Percentiles rank a stretch among this genome's conserved stretches.
Conservation (phyloP, 768 basidiomycete genomes). For the Tylopilus rubrobrunneus region DNA sequence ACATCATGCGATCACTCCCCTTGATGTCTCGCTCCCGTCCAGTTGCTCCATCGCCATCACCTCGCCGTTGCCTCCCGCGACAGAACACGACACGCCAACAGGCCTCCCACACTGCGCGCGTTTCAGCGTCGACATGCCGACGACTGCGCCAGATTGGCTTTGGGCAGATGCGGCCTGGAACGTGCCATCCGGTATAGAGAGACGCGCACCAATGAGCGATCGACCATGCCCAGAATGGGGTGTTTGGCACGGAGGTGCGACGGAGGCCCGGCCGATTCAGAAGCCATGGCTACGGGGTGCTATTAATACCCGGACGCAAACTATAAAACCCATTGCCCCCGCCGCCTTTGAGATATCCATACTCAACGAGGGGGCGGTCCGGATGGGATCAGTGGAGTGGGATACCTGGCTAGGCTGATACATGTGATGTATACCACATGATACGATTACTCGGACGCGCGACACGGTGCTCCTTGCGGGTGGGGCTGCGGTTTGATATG, state of each 20-base stretch:
- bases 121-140: too few species aligned
- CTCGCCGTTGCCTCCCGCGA: too few species aligned
- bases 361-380: too few species aligned
- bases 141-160: not conserved
- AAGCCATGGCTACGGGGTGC: too few species aligned
- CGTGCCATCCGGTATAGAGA: too few species aligned
- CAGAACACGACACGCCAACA: too few species aligned
- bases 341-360: not conserved
- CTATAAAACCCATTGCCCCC: not conserved
- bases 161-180: not conserved
- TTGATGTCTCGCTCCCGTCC: not conserved
- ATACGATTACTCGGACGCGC: not conserved
- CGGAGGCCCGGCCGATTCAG: not conserved
- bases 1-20: not conserved
- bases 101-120: too few species aligned
- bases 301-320: too few species aligned
- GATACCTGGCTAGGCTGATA: not conserved
- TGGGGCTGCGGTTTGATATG: too few species aligned
- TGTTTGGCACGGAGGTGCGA: not conserved
- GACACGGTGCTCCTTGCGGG: not conserved
- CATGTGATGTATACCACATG: not conserved
- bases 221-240: not conserved
- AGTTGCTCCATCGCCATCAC: too few species aligned
- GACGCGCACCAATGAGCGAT: not conserved
- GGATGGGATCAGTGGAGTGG: not conserved